phyloP scores from a whole-genome alignment of 192 early-diverging fungal genomes.

The Podila clonocystis region DNA sequence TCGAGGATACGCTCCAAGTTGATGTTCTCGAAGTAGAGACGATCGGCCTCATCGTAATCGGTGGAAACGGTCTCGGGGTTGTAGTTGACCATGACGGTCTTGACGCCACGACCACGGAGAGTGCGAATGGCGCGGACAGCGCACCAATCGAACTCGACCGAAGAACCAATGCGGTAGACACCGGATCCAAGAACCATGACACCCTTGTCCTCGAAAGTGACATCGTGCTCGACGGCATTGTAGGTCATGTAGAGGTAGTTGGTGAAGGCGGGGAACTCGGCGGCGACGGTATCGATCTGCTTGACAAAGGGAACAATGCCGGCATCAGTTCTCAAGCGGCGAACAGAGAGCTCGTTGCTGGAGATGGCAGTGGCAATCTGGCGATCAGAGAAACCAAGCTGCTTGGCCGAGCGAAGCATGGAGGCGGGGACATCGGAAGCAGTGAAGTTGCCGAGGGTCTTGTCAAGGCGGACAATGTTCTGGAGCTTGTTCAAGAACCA shows the following conservation, averaged over 20 bases:
- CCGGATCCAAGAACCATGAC: slow-evolving; percentile 97
- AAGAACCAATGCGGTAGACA: slow-evolving; percentile 98
- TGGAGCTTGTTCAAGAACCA: slow-evolving; percentile 98
- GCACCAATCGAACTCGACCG: slow-evolving; percentile 99
- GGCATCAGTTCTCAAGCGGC: slow-evolving; percentile 81
- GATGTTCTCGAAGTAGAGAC: slow-evolving; percentile 97
- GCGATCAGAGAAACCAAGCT: slow-evolving; percentile 96
- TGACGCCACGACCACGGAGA: slow-evolving; percentile 83
- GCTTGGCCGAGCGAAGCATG: slow-evolving; percentile 82
- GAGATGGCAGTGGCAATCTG: slow-evolving; percentile 76
- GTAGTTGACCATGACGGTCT: slow-evolving; percentile 99
- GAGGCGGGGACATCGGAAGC: slow-evolving; percentile 66
- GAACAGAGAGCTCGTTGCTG: slow-evolving; percentile 88
- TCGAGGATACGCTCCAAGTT: slow-evolving; percentile 94
- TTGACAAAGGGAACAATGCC: slow-evolving; percentile 95
- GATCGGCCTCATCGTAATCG: slow-evolving; percentile 98
- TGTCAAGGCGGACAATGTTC: slow-evolving; percentile 85
- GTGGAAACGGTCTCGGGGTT: slow-evolving; percentile 99
- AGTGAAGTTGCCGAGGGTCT: slow-evolving; percentile 68
- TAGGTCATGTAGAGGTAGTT: slow-evolving; percentile 99
- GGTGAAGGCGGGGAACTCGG: slow-evolving; percentile 97
- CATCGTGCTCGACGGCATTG: slow-evolving; percentile 93
- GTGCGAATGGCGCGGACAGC: slow-evolving; percentile 96
- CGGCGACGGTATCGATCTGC: slow-evolving; percentile 98
- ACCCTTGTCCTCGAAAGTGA: slow-evolving; percentile 92